These are phyloP conservation scores for Russula griseocarnosa DNA, from an alignment of 768 basidiomycete species.

Conservation along the genomic window DNA sequence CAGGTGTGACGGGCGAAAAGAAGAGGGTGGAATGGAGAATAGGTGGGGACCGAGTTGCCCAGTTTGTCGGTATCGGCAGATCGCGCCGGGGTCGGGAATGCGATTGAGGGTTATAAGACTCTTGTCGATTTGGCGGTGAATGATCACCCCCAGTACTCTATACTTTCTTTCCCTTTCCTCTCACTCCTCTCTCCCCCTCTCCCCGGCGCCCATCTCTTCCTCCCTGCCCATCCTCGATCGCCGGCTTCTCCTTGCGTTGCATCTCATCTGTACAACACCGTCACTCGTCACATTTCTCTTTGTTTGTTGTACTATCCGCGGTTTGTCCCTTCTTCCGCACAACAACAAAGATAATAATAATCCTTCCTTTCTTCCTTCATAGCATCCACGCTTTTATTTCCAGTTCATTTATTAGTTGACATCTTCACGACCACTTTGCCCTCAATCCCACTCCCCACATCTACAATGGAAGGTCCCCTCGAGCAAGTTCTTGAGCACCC, in stretches of 20 bases:
- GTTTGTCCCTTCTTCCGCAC: slow-evolving; percentile 24
- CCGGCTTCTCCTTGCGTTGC: slow-evolving; percentile 31
- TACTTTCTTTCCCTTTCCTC: slow-evolving; percentile 24
- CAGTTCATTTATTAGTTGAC: slow-evolving; percentile 31
- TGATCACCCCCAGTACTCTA: slow-evolving; percentile 25
- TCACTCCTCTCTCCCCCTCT: slow-evolving; percentile 14
- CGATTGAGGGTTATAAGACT: slow-evolving; percentile 15
- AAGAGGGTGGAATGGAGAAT: slow-evolving; percentile 1
- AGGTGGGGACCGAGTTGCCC: slow-evolving; percentile 29
- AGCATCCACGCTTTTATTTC: slow-evolving; percentile 29
- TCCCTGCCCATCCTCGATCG: slow-evolving; percentile 30
- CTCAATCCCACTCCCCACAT: slow-evolving; percentile 18
- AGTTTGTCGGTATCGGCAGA: slow-evolving; percentile 13
- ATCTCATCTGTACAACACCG: slow-evolving; percentile 31
- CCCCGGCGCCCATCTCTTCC: slow-evolving; percentile 27
- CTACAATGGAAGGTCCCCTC: slow-evolving; percentile 47
- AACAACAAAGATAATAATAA: slow-evolving; percentile 14
- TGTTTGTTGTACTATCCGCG: slow-evolving; percentile 32
- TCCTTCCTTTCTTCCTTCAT: neutral
- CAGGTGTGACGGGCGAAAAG: slow-evolving; percentile 11
- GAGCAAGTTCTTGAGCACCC: slow-evolving; percentile 47
- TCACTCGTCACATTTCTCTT: slow-evolving; percentile 39
- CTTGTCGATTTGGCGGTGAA: slow-evolving; percentile 4
- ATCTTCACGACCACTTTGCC: slow-evolving; percentile 29
- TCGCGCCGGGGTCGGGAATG: slow-evolving; percentile 12